Evolutionary conservation across 106 monocot genomes (phyloP).

Genomic region (Dendrobium huoshanense): DNA sequence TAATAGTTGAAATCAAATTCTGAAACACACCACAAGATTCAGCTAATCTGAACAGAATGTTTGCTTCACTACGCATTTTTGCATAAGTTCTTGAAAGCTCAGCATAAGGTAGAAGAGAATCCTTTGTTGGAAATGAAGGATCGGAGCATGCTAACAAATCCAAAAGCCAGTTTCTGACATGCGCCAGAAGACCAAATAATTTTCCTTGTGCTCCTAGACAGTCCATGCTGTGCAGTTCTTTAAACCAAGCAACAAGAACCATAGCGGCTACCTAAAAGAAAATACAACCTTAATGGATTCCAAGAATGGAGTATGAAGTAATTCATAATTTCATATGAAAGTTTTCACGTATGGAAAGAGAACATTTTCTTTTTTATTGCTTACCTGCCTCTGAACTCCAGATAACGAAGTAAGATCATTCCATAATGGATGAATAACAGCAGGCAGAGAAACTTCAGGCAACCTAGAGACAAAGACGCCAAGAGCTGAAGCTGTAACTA

Average conservation of each 20-base stretch:
- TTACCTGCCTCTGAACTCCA: constrained; percentile 89
- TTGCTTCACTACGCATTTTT: constrained; percentile 89
- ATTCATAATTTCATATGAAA: background rate
- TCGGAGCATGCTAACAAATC: constrained; percentile 75
- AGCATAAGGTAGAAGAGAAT: constrained; percentile 74
- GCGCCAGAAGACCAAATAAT: constrained; percentile 23
- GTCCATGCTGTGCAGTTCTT: constrained; percentile 49
- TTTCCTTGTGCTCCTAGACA: constrained; percentile 6
- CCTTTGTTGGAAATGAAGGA: constrained; percentile 88
- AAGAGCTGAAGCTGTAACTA: constrained; percentile 67
- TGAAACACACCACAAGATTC: constrained; percentile 41
- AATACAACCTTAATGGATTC: constrained; percentile 4
- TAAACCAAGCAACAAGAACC: constrained; percentile 88
- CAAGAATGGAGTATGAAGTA: background rate
- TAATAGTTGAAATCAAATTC: constrained; percentile 24
- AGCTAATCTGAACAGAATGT: constrained; percentile 26
- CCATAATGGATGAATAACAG: constrained; percentile 63
- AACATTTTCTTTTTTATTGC: background rate
- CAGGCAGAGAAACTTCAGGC: constrained; percentile 40
- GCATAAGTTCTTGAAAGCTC: constrained; percentile 91
- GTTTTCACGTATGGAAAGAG: background rate
- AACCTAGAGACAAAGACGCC: constrained; percentile 77
- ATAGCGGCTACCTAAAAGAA: constrained; percentile 71
- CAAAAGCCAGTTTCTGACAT: constrained; percentile 58
- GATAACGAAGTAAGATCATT: constrained; percentile 55